Evolutionary conservation across 352 stramenopile genomes (phyloP).

Genomic region (Phytophthora colocasiae): DNA sequence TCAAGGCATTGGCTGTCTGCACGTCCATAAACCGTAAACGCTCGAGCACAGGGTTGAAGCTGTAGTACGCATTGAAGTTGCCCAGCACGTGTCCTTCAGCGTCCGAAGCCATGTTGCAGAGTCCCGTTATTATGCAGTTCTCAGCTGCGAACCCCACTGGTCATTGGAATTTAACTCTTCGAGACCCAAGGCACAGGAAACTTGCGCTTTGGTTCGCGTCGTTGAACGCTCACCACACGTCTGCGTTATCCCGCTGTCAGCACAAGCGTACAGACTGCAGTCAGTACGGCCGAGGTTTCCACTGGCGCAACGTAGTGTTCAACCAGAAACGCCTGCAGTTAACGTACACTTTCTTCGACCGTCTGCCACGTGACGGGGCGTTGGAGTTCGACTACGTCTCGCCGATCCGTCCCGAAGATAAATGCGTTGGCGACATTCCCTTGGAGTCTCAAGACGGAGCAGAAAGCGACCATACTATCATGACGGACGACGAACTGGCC

Average conservation of each 20-base stretch:
- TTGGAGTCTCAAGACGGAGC: constrained; percentile 13
- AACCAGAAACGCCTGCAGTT: constrained; percentile 63
- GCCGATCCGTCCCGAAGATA: constrained; percentile 61
- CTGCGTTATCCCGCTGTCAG: constrained; percentile 34
- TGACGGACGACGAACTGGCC: constrained; percentile 52
- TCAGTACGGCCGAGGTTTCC: constrained; percentile 62
- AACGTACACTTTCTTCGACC: constrained; percentile 68
- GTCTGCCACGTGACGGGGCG: constrained; percentile 54
- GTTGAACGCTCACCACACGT: constrained; percentile 57
- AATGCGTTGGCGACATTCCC: constrained; percentile 27
- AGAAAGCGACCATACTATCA: constrained; percentile 26
- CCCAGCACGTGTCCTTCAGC: constrained; percentile 77
- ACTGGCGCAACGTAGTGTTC: constrained; percentile 74
- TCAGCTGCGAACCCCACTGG: constrained; percentile 66
- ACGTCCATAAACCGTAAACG: constrained; percentile 78
- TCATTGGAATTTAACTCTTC: constrained; percentile 60
- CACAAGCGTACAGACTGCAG: constrained; percentile 63
- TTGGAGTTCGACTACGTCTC: constrained; percentile 80
- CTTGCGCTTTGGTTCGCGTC: constrained; percentile 74
- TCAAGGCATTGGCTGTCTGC: constrained; percentile 47
- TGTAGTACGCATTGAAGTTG: constrained; percentile 90
- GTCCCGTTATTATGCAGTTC: constrained; percentile 57
- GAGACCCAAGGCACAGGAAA: constrained; percentile 63
- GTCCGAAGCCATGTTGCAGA: constrained; percentile 40
- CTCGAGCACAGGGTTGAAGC: constrained; percentile 81